A percentile compares a stretch with the other conserved stretches of the same genome.
Conservation (phyloP, 306 rosid genomes). For the Calophaca sinica region DNA sequence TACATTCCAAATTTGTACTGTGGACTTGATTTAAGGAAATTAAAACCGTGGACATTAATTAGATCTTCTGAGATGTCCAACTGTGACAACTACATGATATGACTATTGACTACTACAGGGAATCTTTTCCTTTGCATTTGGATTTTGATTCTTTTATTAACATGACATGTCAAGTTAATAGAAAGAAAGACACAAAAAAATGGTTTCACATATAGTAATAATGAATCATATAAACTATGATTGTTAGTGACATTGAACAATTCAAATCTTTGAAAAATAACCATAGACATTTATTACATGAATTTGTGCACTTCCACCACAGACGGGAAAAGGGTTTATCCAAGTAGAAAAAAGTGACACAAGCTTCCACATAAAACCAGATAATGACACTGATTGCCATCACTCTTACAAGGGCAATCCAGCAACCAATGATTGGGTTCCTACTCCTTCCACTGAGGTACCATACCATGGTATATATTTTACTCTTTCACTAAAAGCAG, state of each 20-base stretch:
- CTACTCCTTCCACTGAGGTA: slow-evolving; percentile 59
- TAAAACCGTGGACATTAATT: too few relatives aligned
- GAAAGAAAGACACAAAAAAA: neutral
- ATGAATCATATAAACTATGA: too few relatives aligned
- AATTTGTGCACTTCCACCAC: slow-evolving; percentile 21
- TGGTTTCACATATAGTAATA: too few relatives aligned
- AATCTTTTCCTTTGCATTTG: neutral
- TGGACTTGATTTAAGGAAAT: too few relatives aligned
- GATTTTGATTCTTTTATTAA: neutral
- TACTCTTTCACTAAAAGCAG: neutral
- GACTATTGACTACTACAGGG: too few relatives aligned
- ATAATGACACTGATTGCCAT: slow-evolving; percentile 53
- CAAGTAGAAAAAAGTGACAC: slow-evolving; percentile 55
- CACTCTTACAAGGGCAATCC: slow-evolving; percentile 76
- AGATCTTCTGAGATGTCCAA: too few relatives aligned
- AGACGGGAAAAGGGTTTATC: slow-evolving; percentile 95
- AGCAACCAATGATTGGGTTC: slow-evolving; percentile 96
- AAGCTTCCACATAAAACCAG: slow-evolving; percentile 61
- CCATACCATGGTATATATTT: neutral
- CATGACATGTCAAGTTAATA: neutral
- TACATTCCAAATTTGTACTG: too few relatives aligned
- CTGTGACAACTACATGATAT: too few relatives aligned
- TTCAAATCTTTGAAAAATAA: too few relatives aligned
- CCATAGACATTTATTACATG: neutral
- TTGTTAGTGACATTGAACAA: too few relatives aligned